phyloP scores from a whole-genome alignment of 768 basidiomycete species.

The Arthromyces matolae region DNA sequence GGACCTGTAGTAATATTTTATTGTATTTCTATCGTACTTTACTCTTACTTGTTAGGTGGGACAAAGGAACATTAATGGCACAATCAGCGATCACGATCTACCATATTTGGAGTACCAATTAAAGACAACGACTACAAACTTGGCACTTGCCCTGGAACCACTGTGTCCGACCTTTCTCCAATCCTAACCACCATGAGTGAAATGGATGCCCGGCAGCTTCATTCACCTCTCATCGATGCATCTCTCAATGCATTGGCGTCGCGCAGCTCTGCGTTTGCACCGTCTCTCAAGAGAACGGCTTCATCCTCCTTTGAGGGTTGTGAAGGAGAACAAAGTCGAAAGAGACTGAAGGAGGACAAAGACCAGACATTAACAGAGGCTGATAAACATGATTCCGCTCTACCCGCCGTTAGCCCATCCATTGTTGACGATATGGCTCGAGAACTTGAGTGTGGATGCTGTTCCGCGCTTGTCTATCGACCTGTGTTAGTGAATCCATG shows the following conservation, averaged over 20 bases:
- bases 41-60: constrained; percentile 1
- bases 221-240: constrained; percentile 17
- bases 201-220: constrained; percentile 8
- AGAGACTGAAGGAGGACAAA: constrained; percentile 55
- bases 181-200: constrained; percentile 13
- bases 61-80: constrained; percentile 9
- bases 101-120: constrained; percentile 21
- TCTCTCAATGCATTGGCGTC: constrained; percentile 14
- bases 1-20: constrained; percentile 3
- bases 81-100: constrained; percentile 14
- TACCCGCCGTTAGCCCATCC: constrained; percentile 15
- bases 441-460: constrained; percentile 84
- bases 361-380: constrained; percentile 13
- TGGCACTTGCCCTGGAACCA: constrained; percentile 18
- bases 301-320: constrained; percentile 55
- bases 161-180: constrained; percentile 11
- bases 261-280: constrained; percentile 10
- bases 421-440: constrained; percentile 63
- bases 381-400: constrained; percentile 7
- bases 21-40: constrained; percentile 14
- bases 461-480: constrained; percentile 75
- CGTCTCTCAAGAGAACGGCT: constrained; percentile 54
- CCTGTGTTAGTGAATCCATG: constrained; percentile 83
- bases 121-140: constrained; percentile 19
- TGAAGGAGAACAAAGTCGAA: constrained; percentile 46